Evolutionary conservation across 768 basidiomycete genomes (phyloP).

Genomic region (Paxillus rubicundulus): DNA sequence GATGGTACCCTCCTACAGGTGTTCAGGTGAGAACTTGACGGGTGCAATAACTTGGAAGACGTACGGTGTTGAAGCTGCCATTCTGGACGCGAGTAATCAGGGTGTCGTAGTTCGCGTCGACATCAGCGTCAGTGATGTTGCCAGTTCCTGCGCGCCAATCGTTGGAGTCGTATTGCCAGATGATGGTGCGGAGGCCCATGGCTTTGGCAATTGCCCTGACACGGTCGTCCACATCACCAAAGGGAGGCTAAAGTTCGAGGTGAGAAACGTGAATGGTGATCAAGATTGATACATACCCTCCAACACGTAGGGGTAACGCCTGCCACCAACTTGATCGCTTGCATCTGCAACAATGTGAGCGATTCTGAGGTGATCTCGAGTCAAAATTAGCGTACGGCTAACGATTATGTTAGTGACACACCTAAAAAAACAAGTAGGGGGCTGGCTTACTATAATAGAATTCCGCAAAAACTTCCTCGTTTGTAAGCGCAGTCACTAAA

Average conservation of each 20-base stretch:
- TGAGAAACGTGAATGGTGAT: background rate
- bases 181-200: slow-evolving; percentile 66
- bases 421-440: background rate
- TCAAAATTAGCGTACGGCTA: slow-evolving; percentile 23
- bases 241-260: slow-evolving; percentile 46
- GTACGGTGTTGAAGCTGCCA: slow-evolving; percentile 41
- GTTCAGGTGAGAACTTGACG: background rate
- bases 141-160: slow-evolving; percentile 68
- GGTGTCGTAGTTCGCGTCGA: slow-evolving; percentile 52
- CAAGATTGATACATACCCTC: slow-evolving; percentile 39
- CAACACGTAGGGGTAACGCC: slow-evolving; percentile 61
- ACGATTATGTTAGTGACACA: background rate
- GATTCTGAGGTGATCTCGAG: background rate
- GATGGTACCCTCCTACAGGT: slow-evolving; percentile 45
- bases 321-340: slow-evolving; percentile 52
- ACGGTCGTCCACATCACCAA: slow-evolving; percentile 71
- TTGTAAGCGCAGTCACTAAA: slow-evolving; percentile 57
- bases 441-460: slow-evolving; percentile 65
- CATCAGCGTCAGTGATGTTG: slow-evolving; percentile 40
- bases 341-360: slow-evolving; percentile 32
- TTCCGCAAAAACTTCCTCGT: slow-evolving; percentile 71
- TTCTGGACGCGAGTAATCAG: slow-evolving; percentile 48
- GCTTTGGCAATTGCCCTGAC: slow-evolving; percentile 67
- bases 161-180: slow-evolving; percentile 70
- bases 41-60: background rate